These are phyloP conservation scores for Scortechinia acanthostroma DNA, from an alignment of 2,329 filamentous ascomycete genomes.

Conservation along the genomic window DNA sequence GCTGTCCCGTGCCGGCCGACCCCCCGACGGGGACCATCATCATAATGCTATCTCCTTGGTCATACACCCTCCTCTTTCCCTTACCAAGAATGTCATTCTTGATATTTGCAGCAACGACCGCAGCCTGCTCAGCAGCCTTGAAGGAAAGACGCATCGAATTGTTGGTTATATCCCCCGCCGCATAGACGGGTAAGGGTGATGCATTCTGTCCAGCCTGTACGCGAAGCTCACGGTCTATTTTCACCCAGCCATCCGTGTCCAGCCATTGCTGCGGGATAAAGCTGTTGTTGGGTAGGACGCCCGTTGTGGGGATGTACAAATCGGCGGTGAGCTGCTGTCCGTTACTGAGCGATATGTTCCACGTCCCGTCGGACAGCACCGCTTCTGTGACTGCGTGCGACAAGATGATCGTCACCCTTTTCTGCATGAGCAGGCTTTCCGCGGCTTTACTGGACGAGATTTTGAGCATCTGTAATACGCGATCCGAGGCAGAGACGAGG, in stretches of 20 bases:
- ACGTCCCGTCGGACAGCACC: not conserved
- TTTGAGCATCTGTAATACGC: not conserved
- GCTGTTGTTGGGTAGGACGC: conserved; percentile 9
- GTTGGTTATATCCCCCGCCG: conserved; percentile 18
- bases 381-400: not conserved
- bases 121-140: conserved; percentile 15
- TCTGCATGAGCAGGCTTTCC: not conserved
- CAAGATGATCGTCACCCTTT: not conserved
- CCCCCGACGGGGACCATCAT: conserved; percentile 18
- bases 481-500: not conserved
- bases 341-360: not conserved
- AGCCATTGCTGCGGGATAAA: conserved; percentile 10
- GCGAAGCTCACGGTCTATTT: conserved; percentile 9
- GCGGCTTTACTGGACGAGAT: not conserved
- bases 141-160: conserved; percentile 14
- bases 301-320: conserved; percentile 9
- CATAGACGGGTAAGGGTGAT: conserved; percentile 13
- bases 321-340: conserved; percentile 12
- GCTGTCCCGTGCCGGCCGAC: conserved; percentile 15
- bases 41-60: conserved; percentile 12
- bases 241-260: conserved; percentile 9
- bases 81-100: conserved; percentile 13
- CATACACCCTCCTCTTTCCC: conserved; percentile 10
- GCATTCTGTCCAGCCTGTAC: conserved; percentile 3
- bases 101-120: conserved; percentile 14